A percentile compares a stretch with the other conserved stretches of the same genome.
These are phyloP conservation scores for Erythrophleum fordii DNA, from an alignment of 306 rosid genomes.

Conservation along the genomic window DNA sequence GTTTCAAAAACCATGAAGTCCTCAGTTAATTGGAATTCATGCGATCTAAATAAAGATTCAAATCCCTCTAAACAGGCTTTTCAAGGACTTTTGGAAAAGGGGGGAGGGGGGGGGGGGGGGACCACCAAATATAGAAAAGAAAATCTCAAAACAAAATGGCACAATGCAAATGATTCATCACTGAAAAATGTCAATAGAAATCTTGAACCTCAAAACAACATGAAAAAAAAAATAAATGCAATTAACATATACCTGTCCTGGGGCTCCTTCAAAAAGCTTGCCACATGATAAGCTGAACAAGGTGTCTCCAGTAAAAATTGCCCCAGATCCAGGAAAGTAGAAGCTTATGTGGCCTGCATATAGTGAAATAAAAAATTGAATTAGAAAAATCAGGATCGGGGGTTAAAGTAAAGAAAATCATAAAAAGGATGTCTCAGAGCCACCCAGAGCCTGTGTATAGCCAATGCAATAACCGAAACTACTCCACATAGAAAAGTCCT, in stretches of 20 bases:
- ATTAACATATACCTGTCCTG: conserved; percentile 73
- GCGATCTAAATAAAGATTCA: not conserved
- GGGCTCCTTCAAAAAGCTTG: conserved; percentile 91
- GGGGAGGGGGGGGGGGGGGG: too few relatives aligned
- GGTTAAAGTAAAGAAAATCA: conserved; percentile 31
- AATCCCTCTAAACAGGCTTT: conserved; percentile 23
- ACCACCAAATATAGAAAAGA: not conserved
- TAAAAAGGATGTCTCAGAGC: too few relatives aligned
- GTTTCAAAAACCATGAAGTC: conserved; percentile 19
- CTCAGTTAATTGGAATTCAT: not conserved
- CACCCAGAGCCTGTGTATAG: too few relatives aligned
- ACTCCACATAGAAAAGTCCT: not conserved
- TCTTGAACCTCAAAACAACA: not conserved
- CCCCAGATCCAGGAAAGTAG: conserved; percentile 89
- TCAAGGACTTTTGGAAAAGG: conserved; percentile 11
- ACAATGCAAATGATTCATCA: not conserved
- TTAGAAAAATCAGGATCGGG: not conserved
- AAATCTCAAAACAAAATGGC: too few relatives aligned
- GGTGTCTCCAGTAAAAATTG: conserved; percentile 90
- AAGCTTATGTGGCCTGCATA: conserved; percentile 89
- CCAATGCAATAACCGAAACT: not conserved
- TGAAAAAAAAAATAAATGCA: not conserved
- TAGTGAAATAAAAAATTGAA: conserved; percentile 21
- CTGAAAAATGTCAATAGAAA: not conserved
- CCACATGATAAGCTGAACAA: conserved; percentile 98